Base-by-base conservation (phyloP, 345 rosid species). In the Jatropha curcas region DNA sequence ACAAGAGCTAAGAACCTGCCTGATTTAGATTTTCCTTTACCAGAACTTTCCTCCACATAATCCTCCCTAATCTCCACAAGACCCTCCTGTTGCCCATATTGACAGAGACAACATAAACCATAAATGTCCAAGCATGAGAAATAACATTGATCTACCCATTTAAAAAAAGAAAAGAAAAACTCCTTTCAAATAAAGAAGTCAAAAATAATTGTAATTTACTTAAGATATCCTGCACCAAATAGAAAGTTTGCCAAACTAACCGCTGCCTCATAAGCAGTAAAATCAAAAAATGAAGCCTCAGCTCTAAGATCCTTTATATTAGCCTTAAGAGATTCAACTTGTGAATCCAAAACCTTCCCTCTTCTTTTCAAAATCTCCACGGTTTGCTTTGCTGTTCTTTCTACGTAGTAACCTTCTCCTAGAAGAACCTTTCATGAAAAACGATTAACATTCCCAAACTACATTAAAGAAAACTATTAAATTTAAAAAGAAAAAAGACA, bases 11-110 rank as follows among this genome's bases (percentile, higher is more conserved):
- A 60, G 35, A 70, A 75, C 76, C 37, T 77, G 60, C 89, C 86
- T 82, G 85, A 76, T 68, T 74, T 78, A 77, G 86, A 78, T 37
- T 25, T 52, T 60, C 6, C 77, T 72, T 82, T 86, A 11, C 68
- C 63, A 68, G 77, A 78, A 65, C 55, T 80, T 31, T 86, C 90
- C 65, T 85, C 92, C 51, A 57, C 84, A 80, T 87, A 85, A 61
- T 92, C 93, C 84, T 94, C 98, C 71, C 85, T 88, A 74, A 95
- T 95, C 88, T 92, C 99, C 73, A 92, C 86, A 74, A 95, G 85
- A 58, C 92, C 99, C 55, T 91, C 98, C 99, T 92, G 80, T 27
- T 59, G 30, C 48, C 67, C 39, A 71, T 33, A 62, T 58, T 45
- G 24, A 19, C 17, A 13, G 31, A 24, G 60, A 51, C 37, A 60